phyloP scores from a whole-genome alignment of 2,329 filamentous ascomycete genomes.

The Myriangium duriaei region DNA sequence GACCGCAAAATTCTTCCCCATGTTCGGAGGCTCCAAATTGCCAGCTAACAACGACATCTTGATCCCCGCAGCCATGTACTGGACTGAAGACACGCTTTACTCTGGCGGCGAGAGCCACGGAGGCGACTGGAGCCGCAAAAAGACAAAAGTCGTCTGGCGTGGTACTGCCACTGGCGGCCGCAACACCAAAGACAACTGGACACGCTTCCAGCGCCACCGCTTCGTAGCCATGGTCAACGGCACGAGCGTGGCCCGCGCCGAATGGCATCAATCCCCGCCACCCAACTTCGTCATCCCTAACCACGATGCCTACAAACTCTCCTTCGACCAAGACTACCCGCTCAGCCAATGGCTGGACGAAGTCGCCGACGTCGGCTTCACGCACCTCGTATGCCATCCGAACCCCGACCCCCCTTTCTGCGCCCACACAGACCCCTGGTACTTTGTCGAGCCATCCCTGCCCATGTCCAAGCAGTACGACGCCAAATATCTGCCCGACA shows the following conservation, averaged over 20 bases:
- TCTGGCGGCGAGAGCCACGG: constrained; percentile 29
- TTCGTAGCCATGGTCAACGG: constrained; percentile 63
- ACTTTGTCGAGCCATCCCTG: constrained; percentile 22
- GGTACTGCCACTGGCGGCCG: constrained; percentile 37
- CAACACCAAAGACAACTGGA: constrained; percentile 48
- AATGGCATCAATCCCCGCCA: constrained; percentile 26
- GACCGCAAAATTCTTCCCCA: constrained; percentile 33
- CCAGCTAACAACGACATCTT: constrained; percentile 41
- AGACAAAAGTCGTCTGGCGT: constrained; percentile 32
- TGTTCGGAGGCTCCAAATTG: constrained; percentile 40
- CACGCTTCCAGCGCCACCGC: constrained; percentile 60
- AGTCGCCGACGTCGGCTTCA: constrained; percentile 32
- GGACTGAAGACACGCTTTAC: constrained; percentile 32
- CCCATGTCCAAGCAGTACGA: constrained; percentile 31
- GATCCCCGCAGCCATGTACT: constrained; percentile 39
- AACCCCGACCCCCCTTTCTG: constrained; percentile 27
- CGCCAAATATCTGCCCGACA: constrained; percentile 60
- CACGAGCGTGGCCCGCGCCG: constrained; percentile 42
- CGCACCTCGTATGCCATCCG: constrained; percentile 33
- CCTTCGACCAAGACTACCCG: constrained; percentile 15
- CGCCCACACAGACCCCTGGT: constrained; percentile 33
- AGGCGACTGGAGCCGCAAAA: constrained; percentile 31
- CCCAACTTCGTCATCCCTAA: constrained; percentile 29
- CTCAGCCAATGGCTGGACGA: constrained; percentile 29
- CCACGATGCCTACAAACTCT: constrained; percentile 23